Percentiles rank a stretch among this genome's conserved stretches.
These are phyloP conservation scores for Fusarium siculi DNA, from an alignment of 2,329 filamentous ascomycete genomes.

Conservation along the genomic window DNA sequence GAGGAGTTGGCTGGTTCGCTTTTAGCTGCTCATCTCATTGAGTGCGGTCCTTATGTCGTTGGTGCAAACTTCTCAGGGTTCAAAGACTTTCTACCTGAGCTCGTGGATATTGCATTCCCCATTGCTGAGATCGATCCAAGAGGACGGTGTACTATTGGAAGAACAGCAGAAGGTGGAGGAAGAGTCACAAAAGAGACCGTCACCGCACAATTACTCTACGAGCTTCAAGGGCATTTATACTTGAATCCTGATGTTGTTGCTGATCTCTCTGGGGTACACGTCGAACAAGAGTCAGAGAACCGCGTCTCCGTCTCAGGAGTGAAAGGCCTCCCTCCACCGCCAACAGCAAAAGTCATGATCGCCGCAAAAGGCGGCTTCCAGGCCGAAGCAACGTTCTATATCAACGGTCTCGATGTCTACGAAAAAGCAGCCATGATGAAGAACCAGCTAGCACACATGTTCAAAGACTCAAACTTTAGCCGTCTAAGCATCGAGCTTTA, in stretches of 20 bases:
- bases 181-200: slow-evolving; percentile 51
- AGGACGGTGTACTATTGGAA: slow-evolving; percentile 50
- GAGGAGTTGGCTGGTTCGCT: slow-evolving; percentile 62
- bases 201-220: slow-evolving; percentile 56
- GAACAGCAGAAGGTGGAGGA: slow-evolving; percentile 49
- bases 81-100: slow-evolving; percentile 44
- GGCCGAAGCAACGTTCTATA: slow-evolving; percentile 57
- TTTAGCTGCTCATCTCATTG: slow-evolving; percentile 64
- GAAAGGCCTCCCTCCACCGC: slow-evolving; percentile 45
- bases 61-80: slow-evolving; percentile 66
- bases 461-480: slow-evolving; percentile 50
- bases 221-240: slow-evolving; percentile 58
- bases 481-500: slow-evolving; percentile 50
- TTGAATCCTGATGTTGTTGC: slow-evolving; percentile 58
- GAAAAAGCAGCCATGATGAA: slow-evolving; percentile 58
- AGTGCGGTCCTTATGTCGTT: slow-evolving; percentile 64
- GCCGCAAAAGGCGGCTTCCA: slow-evolving; percentile 57
- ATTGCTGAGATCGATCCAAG: slow-evolving; percentile 52
- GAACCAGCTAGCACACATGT: slow-evolving; percentile 49
- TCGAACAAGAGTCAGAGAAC: slow-evolving; percentile 55
- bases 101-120: slow-evolving; percentile 49
- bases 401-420: slow-evolving; percentile 55
- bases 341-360: slow-evolving; percentile 52
- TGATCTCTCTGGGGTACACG: slow-evolving; percentile 50
- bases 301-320: slow-evolving; percentile 48